Conservation (phyloP, 352 stramenopile genomes). For the Elongisporangium undulatum region DNA sequence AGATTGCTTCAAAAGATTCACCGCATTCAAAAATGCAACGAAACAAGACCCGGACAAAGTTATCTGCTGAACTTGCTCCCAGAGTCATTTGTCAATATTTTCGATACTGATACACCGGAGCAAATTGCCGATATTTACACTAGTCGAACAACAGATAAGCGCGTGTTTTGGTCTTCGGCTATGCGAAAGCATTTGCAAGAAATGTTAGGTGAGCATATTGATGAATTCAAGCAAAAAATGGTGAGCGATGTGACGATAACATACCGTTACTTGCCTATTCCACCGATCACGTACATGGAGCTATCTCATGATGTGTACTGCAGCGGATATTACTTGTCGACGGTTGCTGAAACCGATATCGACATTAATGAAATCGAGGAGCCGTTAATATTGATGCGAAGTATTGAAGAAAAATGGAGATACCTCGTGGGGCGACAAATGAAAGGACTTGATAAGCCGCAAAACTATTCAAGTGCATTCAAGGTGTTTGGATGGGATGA, state of each 20-base stretch:
- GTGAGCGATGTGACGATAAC: slow-evolving; percentile 40
- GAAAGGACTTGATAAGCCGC: slow-evolving; percentile 28
- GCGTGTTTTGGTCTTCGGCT: slow-evolving; percentile 56
- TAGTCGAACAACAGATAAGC: slow-evolving; percentile 50
- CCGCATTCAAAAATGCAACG: slow-evolving; percentile 47
- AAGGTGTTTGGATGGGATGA: slow-evolving; percentile 69
- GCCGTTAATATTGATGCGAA: slow-evolving; percentile 68
- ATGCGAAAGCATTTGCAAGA: slow-evolving; percentile 72
- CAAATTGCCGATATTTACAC: slow-evolving; percentile 65
- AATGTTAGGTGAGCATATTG: slow-evolving; percentile 71
- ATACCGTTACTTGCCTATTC: slow-evolving; percentile 64
- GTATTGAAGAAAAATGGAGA: slow-evolving; percentile 76
- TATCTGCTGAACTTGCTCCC: slow-evolving; percentile 68
- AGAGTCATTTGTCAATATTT: slow-evolving; percentile 58
- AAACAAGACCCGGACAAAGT: slow-evolving; percentile 47
- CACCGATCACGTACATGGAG: slow-evolving; percentile 62
- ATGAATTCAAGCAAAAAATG: slow-evolving; percentile 60
- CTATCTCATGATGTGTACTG: slow-evolving; percentile 75
- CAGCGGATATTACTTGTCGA: slow-evolving; percentile 71
- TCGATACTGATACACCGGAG: slow-evolving; percentile 61
- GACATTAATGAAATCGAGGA: slow-evolving; percentile 68
- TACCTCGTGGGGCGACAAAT: slow-evolving; percentile 44
- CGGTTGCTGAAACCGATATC: slow-evolving; percentile 43
- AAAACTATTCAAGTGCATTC: slow-evolving; percentile 50
- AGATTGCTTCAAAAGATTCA: slow-evolving; percentile 61